Base-by-base conservation (phyloP, 148 eudicot genomes). In the Persicaria maculosa region DNA sequence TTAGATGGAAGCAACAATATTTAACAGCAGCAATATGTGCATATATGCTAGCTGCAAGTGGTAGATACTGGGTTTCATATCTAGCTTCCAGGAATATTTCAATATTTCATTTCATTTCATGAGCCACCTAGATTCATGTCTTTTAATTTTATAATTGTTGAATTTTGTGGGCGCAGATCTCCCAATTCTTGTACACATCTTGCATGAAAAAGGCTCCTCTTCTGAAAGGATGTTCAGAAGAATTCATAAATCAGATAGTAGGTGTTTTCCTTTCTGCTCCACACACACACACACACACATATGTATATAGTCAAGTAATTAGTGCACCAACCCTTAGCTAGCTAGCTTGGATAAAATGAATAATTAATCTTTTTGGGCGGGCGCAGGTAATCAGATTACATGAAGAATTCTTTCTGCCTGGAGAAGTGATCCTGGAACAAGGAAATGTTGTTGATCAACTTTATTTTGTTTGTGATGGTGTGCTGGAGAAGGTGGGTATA, bases 391-490 rank as follows among this genome's bases (percentile, higher is more conserved):
- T 79, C 71, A 82, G 84, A 80, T 88, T 96, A 16, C 90, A 84
- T 64, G 99, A 96, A 76, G 99, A 96, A 76, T 92, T 90, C 84
- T 96, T 96, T 61, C 93, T 90, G 40, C 99, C 99, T 9, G 99
- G 97, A 73, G 97, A 96, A 89, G 86, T 96, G 17, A 89, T 92
- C 82, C 75, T 92, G 81, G 97, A 92, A 82, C 93, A 85, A 70
- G 99, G 97, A 79, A 82, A 85, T 78, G 97, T 85, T 19, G 99
- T 92, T 44, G 99, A 96, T 82, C 99, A 96, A 81, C 89, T 96
- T 47, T 96, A 96, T 83, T 85, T 96, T 68, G 89, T 96, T 14
- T 90, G 97, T 77, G 85, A 96, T 44, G 97, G 99, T 74, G 62
- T 73, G 47, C 83, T 91, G 93, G 97, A 95, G 83, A 92, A 88